Percentiles rank a stretch among this genome's conserved stretches.
Conservation (phyloP, 257 asterid genomes). For the Handroanthus guayacan region DNA sequence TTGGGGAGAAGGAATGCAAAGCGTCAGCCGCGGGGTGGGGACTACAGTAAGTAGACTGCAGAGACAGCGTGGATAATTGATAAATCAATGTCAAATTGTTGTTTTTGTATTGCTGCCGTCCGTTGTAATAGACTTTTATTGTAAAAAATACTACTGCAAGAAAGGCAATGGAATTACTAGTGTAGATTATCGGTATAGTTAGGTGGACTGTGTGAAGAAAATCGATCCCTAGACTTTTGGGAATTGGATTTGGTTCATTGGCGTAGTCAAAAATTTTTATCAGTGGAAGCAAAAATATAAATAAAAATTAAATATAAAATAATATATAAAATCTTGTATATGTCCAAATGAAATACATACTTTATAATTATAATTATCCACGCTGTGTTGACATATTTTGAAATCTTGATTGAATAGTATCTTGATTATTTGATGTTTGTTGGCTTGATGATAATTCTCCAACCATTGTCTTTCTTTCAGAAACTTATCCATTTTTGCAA, state of each 20-base stretch:
- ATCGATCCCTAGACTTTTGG: not conserved
- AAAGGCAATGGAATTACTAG: not conserved
- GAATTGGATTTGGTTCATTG: not conserved
- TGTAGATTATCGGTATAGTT: not conserved
- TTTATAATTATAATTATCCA: no score
- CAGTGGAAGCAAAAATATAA: no score
- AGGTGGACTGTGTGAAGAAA: not conserved
- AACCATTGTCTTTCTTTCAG: no score
- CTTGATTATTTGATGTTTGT: no score
- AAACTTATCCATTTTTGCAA: no score
- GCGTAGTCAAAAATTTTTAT: no score
- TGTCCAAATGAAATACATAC: no score
- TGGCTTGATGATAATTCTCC: no score
- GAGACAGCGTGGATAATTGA: conserved; percentile 39
- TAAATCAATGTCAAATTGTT: conserved; percentile 21
- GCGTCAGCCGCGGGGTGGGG: conserved; percentile 28
- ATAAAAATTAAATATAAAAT: no score
- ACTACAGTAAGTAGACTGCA: not conserved
- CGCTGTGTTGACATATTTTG: no score
- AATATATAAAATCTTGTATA: no score
- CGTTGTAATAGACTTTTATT: conserved; percentile 5
- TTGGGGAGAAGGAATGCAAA: conserved; percentile 32
- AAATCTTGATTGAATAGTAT: no score
- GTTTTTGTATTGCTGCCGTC: conserved; percentile 15
- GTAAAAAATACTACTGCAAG: conserved; percentile 10